A percentile compares a stretch with the other conserved stretches of the same genome.
These are phyloP conservation scores for Blastomyces parvus DNA, from an alignment of 2,329 filamentous ascomycete species.

Conservation along the genomic window DNA sequence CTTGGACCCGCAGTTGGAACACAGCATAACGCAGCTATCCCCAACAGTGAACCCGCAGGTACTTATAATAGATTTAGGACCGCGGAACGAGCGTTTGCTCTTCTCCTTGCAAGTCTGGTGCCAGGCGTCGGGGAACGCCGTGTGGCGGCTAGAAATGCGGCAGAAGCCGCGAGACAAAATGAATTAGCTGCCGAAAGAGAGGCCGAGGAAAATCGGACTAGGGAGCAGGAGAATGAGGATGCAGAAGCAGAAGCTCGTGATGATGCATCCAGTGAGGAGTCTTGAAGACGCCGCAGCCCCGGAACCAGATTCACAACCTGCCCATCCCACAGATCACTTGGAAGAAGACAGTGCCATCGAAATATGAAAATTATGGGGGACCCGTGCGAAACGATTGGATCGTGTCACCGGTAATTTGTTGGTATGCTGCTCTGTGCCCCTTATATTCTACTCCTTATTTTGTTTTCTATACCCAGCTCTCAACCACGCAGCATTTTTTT, in stretches of 20 bases:
- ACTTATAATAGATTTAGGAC: slow-evolving; percentile 15
- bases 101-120: slow-evolving; percentile 54
- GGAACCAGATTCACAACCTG: background rate
- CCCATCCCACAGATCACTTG: background rate
- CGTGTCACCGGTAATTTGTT: background rate
- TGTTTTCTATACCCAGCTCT: background rate
- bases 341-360: background rate
- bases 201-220: slow-evolving; percentile 9
- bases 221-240: background rate
- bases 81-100: slow-evolving; percentile 46
- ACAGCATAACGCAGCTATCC: background rate
- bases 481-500: background rate
- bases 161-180: slow-evolving; percentile 29
- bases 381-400: background rate
- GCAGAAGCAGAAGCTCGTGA: background rate
- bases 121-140: slow-evolving; percentile 54
- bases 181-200: slow-evolving; percentile 8
- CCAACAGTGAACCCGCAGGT: background rate
- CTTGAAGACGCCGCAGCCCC: background rate
- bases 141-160: slow-evolving; percentile 47
- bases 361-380: background rate
- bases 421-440: background rate
- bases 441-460: background rate
- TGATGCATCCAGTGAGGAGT: background rate
- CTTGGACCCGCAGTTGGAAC: background rate